Evolutionary conservation across 73 alveolate species (phyloP), one percentile per base, ranked within the genome.

Genomic region (Breviolum minutum): DNA sequence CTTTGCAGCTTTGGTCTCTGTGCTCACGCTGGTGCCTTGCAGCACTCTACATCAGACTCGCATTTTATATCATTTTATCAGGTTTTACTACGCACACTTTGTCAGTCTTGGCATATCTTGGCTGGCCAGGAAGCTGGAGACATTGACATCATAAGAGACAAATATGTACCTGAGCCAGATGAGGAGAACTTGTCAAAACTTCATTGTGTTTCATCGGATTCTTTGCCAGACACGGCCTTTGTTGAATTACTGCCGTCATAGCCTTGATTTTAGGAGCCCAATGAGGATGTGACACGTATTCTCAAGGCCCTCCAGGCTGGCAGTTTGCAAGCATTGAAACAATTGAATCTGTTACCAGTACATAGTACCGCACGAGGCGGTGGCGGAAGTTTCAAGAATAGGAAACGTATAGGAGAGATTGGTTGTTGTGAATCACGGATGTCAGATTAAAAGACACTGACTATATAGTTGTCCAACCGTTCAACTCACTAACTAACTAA

Each of bases 1-100:
- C 80, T 94, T 80, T 66, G 99, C 99, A 19, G 99, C 99, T 22
- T 62, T 94, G 30, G 94, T 94, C 63, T 94, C 99, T 48, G 99
- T 94, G 99, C 99, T 94, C 30, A 80, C 94, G 74, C 99, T 81
- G 64, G 99, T 63, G 95, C 95, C 88, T 40, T 14, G 69, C 88
- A 80, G 20, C 54, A 40, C 54, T 40, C 54, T 40, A 3, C 54
- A 40, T 40, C 3, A 40, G 54, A 40, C 54, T 40, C 54, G 3
- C 54, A 40, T 40, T 40, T 40, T 40, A 40, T 54, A 70, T 54
- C 7, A 26, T 83, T 30, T 6, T 24, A 29, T 62, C 32, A 11
- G 85, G 29, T n/a, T n/a, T 74, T 22, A 2, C 32, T 40, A 40
- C 19, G 26, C 79, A 69, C 1, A 27, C 48, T 63, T 62, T 64